A percentile compares a stretch with the other conserved stretches of the same genome.
Conservation (phyloP, 2,329 filamentous ascomycete species). For the Didymellaceae sp. region DNA sequence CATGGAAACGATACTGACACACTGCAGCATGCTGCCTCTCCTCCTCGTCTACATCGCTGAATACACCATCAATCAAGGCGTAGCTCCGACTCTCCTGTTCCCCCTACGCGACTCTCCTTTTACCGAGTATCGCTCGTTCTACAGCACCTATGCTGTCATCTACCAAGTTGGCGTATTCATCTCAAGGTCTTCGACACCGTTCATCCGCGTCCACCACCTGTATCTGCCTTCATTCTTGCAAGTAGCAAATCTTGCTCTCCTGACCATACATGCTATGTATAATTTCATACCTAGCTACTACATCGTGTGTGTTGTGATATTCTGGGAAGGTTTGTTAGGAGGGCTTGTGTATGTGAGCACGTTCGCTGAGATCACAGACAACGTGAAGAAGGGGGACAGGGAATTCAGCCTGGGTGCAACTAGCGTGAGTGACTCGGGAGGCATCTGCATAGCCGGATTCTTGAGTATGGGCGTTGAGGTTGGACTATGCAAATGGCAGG, state of each 20-base stretch:
- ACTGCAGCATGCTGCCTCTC: constrained; percentile 78
- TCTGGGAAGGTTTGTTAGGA: constrained; percentile 93
- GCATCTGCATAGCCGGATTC: constrained; percentile 88
- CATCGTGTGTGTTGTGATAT: constrained; percentile 81
- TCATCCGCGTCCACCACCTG: constrained; percentile 78
- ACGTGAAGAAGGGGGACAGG: constrained; percentile 75
- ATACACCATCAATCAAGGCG: constrained; percentile 97
- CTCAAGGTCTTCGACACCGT: constrained; percentile 88
- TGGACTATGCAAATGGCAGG: constrained; percentile 82
- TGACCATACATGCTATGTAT: constrained; percentile 78
- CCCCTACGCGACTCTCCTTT: constrained; percentile 80
- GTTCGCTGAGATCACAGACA: constrained; percentile 91
- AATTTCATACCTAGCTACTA: constrained; percentile 86
- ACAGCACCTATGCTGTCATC: constrained; percentile 91
- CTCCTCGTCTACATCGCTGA: constrained; percentile 93
- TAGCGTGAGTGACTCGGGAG: constrained; percentile 88
- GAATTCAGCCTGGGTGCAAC: constrained; percentile 92
- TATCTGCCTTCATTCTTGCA: constrained; percentile 86
- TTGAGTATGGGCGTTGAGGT: constrained; percentile 84
- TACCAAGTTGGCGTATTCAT: constrained; percentile 97
- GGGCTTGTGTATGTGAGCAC: constrained; percentile 89
- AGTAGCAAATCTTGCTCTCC: constrained; percentile 74
- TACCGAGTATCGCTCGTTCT: constrained; percentile 81
- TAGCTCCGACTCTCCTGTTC: constrained; percentile 88
- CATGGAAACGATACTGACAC: constrained; percentile 10